Evolutionary conservation across 805 yeast genomes (phyloP), one percentile per base, ranked within the genome.

Genomic region (Yamadazyma sp.): DNA sequence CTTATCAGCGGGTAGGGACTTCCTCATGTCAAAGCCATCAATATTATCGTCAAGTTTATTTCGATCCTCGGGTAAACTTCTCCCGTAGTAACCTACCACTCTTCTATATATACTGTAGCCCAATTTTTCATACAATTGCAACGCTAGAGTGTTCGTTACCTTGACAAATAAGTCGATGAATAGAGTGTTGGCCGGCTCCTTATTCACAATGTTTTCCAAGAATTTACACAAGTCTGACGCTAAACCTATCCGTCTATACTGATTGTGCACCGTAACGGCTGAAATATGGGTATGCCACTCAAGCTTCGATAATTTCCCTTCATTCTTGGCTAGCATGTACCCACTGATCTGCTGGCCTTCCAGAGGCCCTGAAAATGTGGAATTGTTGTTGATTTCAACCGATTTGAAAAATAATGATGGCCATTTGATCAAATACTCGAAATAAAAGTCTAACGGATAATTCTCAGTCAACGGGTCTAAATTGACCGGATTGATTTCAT

Each of bases 211-310:
- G 28, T 77, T 73, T 50, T 84, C 89, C 28, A 93, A 64, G 42
- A 85, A 78, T 32, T 75, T 66, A 53, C 96, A 89, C 28, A 93
- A 67, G 42, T 77, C 75, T 6, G 89, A 77, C 1, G 97, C 99
- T 26, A 93, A 65, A 1, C 96, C 95, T 11, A 91, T 71, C 44
- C 98, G 67, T 37, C 99, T 66, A 58, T 83, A 91, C 36, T 78
- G 81, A 9, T 86, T 82, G 42, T 84, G 83, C 1, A 93, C 84
- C 0, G 98, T 89, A 3, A 93, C 96, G 0, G 99, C 98, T 0
- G 98, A 88, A 34, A 93, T 89, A 59, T 93, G 99, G 1, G 95
- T 78, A 55, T 93, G 99, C 96, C 97, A 91, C 42, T 89, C 93
- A 32, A 73, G 77, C 4, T 73, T 78, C 24, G 69, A 44, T 25